These are phyloP conservation scores for Durotheca rogersii DNA, from an alignment of 495 filamentous ascomycete genomes.

Conservation along the genomic window DNA sequence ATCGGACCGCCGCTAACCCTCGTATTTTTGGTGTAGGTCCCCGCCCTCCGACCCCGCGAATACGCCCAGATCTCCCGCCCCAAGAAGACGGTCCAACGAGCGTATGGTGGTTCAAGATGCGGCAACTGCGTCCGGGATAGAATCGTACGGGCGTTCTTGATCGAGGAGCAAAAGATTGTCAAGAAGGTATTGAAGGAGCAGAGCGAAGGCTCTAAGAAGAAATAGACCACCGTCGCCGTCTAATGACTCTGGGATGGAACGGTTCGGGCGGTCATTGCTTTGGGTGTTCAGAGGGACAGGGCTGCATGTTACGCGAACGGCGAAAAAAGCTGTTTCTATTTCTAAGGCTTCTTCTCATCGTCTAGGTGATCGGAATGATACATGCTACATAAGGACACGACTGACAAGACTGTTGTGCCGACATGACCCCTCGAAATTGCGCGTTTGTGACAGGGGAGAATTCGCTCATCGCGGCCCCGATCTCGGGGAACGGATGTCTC, in stretches of 20 bases:
- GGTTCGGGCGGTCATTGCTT: slow-evolving; percentile 49
- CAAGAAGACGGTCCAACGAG: slow-evolving; percentile 98
- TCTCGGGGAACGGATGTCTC: no score
- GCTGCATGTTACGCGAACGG: slow-evolving; percentile 47
- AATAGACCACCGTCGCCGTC: slow-evolving; percentile 47
- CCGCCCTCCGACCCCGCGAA: slow-evolving; percentile 94
- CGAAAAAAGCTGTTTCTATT: slow-evolving; percentile 46
- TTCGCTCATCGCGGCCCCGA: no score
- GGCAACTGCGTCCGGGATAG: slow-evolving; percentile 98
- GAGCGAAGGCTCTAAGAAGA: slow-evolving; percentile 71
- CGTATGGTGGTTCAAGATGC: slow-evolving; percentile 97
- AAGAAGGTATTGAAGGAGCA: slow-evolving; percentile 99
- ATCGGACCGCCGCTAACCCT: slow-evolving; percentile 2
- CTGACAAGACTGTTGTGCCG: slow-evolving; percentile 4
- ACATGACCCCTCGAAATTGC: neutral
- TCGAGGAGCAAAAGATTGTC: slow-evolving; percentile 99
- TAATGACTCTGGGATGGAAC: slow-evolving; percentile 34
- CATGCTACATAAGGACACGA: slow-evolving; percentile 35
- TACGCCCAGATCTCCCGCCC: slow-evolving; percentile 93
- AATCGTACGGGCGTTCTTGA: slow-evolving; percentile 94
- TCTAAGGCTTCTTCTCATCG: slow-evolving; percentile 50
- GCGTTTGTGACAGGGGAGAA: slow-evolving; percentile 3
- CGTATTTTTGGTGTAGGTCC: slow-evolving; percentile 62
- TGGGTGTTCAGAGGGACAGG: slow-evolving; percentile 54
- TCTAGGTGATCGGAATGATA: slow-evolving; percentile 40